Percentiles rank a stretch among this genome's conserved stretches.
Evolutionary conservation across 2,329 filamentous ascomycete genomes (phyloP).

Genomic region (Curvularia sp.): DNA sequence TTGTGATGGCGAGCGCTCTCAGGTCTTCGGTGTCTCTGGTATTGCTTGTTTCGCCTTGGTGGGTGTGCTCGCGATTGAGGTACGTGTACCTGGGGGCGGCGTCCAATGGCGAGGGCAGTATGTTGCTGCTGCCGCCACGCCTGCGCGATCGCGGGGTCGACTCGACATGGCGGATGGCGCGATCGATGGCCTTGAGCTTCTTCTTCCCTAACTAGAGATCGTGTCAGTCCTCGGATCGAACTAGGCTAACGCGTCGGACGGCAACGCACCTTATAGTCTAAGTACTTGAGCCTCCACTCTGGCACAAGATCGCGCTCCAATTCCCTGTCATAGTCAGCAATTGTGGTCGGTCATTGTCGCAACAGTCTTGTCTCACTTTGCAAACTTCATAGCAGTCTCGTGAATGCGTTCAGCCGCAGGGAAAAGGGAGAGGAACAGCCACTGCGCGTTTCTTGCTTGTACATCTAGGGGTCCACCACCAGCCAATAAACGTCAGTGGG

Average conservation of each 20-base stretch:
- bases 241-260: slow-evolving; percentile 15
- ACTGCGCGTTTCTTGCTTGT: slow-evolving; percentile 2
- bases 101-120: slow-evolving; percentile 45
- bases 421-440: background rate
- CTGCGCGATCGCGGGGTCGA: slow-evolving; percentile 57
- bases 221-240: slow-evolving; percentile 15
- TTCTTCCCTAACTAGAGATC: slow-evolving; percentile 75
- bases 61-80: slow-evolving; percentile 44
- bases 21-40: slow-evolving; percentile 35
- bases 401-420: slow-evolving; percentile 20
- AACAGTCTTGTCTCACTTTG: slow-evolving; percentile 58
- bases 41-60: slow-evolving; percentile 25
- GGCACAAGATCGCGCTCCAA: slow-evolving; percentile 87
- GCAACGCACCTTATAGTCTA: slow-evolving; percentile 80
- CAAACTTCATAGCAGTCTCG: slow-evolving; percentile 62
- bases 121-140: slow-evolving; percentile 42
- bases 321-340: slow-evolving; percentile 60
- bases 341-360: slow-evolving; percentile 2
- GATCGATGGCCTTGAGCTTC: slow-evolving; percentile 81
- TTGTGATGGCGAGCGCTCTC: slow-evolving; percentile 33
- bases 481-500: background rate
- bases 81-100: slow-evolving; percentile 53
- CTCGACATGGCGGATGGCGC: slow-evolving; percentile 70
- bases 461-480: slow-evolving; percentile 3
- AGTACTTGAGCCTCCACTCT: slow-evolving; percentile 93